These are phyloP conservation scores for Chaetomium globosum DNA, from an alignment of 2,329 filamentous ascomycete genomes.

Conservation along the genomic window DNA sequence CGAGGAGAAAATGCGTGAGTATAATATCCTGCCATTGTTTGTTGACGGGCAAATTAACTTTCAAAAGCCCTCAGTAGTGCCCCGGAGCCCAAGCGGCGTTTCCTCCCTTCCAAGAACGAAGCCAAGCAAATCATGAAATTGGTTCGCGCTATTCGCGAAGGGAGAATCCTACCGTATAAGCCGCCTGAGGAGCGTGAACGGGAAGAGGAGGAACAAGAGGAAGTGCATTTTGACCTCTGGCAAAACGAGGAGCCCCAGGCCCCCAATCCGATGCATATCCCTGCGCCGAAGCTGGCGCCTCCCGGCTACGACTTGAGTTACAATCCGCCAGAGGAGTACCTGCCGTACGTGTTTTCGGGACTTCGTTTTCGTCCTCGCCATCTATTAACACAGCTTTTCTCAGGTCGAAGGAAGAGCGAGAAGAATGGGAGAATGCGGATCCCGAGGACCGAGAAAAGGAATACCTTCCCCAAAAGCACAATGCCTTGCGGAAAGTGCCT, in stretches of 20 bases:
- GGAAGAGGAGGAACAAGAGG: slow-evolving; percentile 71
- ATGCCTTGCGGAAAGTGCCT: slow-evolving; percentile 85
- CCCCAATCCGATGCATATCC: slow-evolving; percentile 90
- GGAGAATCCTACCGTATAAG: slow-evolving; percentile 88
- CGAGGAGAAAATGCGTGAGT: slow-evolving; percentile 77
- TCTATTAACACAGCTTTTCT: slow-evolving; percentile 14
- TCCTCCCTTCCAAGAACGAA: slow-evolving; percentile 95
- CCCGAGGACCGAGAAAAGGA: slow-evolving; percentile 90
- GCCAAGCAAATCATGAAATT: slow-evolving; percentile 96
- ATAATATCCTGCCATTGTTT: neutral
- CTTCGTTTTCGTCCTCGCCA: neutral
- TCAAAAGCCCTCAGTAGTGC: slow-evolving; percentile 72
- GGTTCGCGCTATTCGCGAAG: slow-evolving; percentile 91
- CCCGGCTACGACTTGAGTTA: slow-evolving; percentile 96
- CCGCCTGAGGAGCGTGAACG: slow-evolving; percentile 68
- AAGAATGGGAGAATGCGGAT: slow-evolving; percentile 81
- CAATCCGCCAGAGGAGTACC: slow-evolving; percentile 91
- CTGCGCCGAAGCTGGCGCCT: slow-evolving; percentile 88
- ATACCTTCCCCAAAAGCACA: slow-evolving; percentile 80
- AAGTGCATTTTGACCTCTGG: slow-evolving; percentile 87
- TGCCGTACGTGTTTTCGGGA: slow-evolving; percentile 55
- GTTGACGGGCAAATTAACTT: slow-evolving; percentile 14
- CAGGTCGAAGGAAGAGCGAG: slow-evolving; percentile 73
- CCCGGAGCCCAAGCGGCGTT: slow-evolving; percentile 92
- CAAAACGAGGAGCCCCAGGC: slow-evolving; percentile 82